These are phyloP conservation scores for Dalbergia cochinchinensis DNA, from an alignment of 306 rosid species.

Conservation along the genomic window DNA sequence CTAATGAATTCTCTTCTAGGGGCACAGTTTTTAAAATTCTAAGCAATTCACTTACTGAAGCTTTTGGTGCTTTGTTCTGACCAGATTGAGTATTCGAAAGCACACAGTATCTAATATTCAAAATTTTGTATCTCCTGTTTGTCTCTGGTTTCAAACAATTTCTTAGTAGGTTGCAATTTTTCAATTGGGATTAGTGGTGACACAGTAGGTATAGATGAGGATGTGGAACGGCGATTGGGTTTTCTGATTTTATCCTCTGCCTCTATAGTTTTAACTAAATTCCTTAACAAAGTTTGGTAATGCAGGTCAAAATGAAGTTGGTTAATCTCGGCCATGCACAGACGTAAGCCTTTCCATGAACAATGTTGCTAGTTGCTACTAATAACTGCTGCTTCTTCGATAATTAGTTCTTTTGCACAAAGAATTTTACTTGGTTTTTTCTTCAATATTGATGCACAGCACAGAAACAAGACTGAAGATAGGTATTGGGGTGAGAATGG, in stretches of 20 bases:
- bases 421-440: constrained; percentile 7
- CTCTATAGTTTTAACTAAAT: constrained; percentile 1
- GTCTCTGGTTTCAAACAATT: constrained; percentile 23
- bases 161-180: constrained; percentile 17
- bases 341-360: constrained; percentile 61
- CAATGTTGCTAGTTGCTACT: constrained; percentile 31
- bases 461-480: constrained; percentile 79
- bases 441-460: constrained; percentile 59
- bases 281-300: constrained; percentile 40
- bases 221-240: constrained; percentile 18
- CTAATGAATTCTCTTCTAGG: constrained; percentile 2
- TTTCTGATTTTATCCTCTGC: constrained; percentile 10
- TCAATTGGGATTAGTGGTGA: constrained; percentile 2
- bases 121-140: neutral
- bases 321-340: constrained; percentile 86
- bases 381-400: constrained; percentile 13
- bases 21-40: neutral
- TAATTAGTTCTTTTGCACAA: constrained; percentile 8
- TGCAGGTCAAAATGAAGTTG: constrained; percentile 95
- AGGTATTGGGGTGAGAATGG: constrained; percentile 75
- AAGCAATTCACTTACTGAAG: neutral
- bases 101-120: neutral
- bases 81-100: constrained; percentile 31
- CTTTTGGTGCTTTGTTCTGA: neutral
- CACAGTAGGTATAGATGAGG: constrained; percentile 14